Conservation (phyloP, 2,329 filamentous ascomycete genomes). For the Pseudonectria foliicola region DNA sequence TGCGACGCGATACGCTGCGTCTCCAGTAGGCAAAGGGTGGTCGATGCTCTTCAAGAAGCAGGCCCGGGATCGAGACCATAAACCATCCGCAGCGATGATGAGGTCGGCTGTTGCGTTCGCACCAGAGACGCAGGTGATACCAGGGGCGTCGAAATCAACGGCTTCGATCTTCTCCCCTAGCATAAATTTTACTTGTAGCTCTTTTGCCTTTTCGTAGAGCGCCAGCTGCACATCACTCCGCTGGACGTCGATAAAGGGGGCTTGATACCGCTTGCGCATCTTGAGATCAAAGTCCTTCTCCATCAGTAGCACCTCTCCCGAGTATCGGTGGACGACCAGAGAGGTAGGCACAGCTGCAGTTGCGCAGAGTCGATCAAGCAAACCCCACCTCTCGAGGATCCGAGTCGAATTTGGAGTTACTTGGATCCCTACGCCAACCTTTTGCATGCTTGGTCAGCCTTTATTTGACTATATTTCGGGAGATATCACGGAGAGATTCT, state of each 20-base stretch:
- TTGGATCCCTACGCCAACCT: conserved; percentile 48
- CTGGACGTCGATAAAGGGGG: conserved; percentile 54
- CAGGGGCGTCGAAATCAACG: conserved; percentile 41
- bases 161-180: conserved; percentile 40
- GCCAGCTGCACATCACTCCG: conserved; percentile 53
- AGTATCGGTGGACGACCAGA: conserved; percentile 46
- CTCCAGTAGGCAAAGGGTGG: conserved; percentile 50
- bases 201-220: conserved; percentile 41
- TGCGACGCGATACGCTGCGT: conserved; percentile 58
- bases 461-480: no score
- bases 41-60: conserved; percentile 39
- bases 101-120: conserved; percentile 17
- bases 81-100: conserved; percentile 55
- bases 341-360: conserved; percentile 35
- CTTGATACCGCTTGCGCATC: conserved; percentile 46
- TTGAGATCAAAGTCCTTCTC: conserved; percentile 46
- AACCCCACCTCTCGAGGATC: conserved; percentile 42
- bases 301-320: conserved; percentile 40
- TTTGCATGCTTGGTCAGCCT: conserved; percentile 2
- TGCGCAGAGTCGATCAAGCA: conserved; percentile 36
- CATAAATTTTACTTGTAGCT: conserved; percentile 45
- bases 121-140: conserved; percentile 33
- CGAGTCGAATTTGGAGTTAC: conserved; percentile 43
- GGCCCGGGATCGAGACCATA: conserved; percentile 53
- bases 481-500: no score